Evolutionary conservation across 2,329 filamentous ascomycete genomes (phyloP).

Genomic region (Echinosphaeria canescens): DNA sequence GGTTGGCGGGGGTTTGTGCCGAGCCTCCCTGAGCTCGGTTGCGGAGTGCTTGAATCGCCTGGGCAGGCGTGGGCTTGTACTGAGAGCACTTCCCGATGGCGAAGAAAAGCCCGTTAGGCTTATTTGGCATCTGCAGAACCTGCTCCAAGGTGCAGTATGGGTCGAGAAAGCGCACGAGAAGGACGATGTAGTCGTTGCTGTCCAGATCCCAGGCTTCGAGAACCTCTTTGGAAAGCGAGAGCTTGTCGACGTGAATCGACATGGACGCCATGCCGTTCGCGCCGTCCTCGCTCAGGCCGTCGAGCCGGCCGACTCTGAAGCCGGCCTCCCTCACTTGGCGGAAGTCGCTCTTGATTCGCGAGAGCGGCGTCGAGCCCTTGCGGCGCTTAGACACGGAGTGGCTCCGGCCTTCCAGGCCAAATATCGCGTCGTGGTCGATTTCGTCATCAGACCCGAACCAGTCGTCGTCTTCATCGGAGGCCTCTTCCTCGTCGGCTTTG

Average conservation of each 20-base stretch:
- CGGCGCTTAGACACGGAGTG: neutral
- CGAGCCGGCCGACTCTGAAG: constrained; percentile 45
- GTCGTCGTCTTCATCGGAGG: constrained; percentile 4
- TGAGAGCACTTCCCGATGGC: constrained; percentile 46
- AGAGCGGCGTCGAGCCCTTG: constrained; percentile 1
- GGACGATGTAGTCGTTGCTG: constrained; percentile 44
- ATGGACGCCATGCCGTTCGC: constrained; percentile 33
- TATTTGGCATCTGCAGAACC: constrained; percentile 19
- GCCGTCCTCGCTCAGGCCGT: constrained; percentile 17
- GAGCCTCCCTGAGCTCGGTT: constrained; percentile 1
- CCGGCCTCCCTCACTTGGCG: constrained; percentile 37
- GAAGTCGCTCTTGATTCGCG: constrained; percentile 37
- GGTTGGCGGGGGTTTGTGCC: neutral
- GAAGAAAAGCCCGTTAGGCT: too few species aligned
- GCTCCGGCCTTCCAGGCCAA: constrained; percentile 7
- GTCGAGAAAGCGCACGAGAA: constrained; percentile 43
- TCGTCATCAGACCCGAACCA: constrained; percentile 6
- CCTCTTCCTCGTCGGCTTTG: constrained; percentile 6
- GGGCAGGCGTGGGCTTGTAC: constrained; percentile 43
- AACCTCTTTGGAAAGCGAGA: constrained; percentile 53
- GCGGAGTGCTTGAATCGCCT: constrained; percentile 15
- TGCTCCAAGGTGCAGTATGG: constrained; percentile 38
- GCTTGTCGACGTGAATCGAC: constrained; percentile 45
- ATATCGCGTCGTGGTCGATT: constrained; percentile 7
- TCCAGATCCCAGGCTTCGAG: constrained; percentile 58